Percentiles rank a stretch among this genome's conserved stretches.
phyloP scores from a whole-genome alignment of 768 basidiomycete species.

The Auricularia cornea region DNA sequence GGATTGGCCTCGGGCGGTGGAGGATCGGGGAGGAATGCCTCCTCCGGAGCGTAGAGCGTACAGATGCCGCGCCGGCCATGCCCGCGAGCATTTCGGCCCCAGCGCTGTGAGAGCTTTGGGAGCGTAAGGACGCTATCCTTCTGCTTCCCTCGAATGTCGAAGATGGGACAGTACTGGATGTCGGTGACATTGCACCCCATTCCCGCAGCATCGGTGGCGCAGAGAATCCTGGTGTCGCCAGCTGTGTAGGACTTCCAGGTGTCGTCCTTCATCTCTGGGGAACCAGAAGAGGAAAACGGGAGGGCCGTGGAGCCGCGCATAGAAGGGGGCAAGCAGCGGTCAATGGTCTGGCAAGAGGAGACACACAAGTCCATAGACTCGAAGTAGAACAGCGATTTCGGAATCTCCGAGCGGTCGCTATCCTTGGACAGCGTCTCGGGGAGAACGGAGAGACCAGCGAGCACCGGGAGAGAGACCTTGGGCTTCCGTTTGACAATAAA shows the following conservation, averaged over 20 bases:
- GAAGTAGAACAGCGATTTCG: slow-evolving; percentile 17
- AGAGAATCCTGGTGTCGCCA: slow-evolving; percentile 13
- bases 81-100: background rate
- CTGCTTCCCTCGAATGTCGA: background rate
- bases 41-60: background rate
- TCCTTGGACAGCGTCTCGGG: slow-evolving; percentile 6
- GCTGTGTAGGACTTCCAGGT: slow-evolving; percentile 13
- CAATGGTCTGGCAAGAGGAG: slow-evolving; percentile 10
- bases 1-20: background rate
- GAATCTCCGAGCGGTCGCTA: slow-evolving; percentile 8
- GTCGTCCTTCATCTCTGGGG: slow-evolving; percentile 11
- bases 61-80: background rate
- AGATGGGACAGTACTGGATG: slow-evolving; percentile 5
- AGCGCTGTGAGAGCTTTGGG: background rate
- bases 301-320: slow-evolving; percentile 13
- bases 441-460: slow-evolving; percentile 13
- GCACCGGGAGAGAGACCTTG: slow-evolving; percentile 11
- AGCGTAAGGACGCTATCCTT: background rate
- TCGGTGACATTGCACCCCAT: slow-evolving; percentile 18
- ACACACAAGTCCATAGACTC: slow-evolving; percentile 11
- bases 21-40: background rate
- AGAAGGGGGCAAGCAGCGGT: slow-evolving; percentile 13
- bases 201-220: slow-evolving; percentile 16
- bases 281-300: slow-evolving; percentile 13
- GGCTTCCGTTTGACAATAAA: slow-evolving; percentile 10